phyloP scores from a whole-genome alignment of 129 eudicot species.

The Cynara cardunculus region DNA sequence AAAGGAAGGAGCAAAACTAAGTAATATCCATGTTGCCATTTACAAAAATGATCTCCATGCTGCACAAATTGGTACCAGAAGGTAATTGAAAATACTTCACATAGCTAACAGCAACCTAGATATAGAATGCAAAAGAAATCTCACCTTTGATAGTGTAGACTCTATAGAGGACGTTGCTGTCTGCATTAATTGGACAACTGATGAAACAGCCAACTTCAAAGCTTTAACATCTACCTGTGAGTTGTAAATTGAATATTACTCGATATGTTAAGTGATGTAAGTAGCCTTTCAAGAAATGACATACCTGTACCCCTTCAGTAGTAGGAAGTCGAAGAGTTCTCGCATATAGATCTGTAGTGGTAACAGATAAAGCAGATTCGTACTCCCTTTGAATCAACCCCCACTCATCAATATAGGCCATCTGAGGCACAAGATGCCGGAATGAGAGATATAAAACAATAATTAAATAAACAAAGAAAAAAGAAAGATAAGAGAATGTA shows the following conservation, averaged over 20 bases:
- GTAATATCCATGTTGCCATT: no score
- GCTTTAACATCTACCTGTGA: conserved; percentile 56
- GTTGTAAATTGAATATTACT: conserved; percentile 1
- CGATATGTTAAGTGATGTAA: background rate
- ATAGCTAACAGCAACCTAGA: background rate
- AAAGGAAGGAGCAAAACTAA: no score
- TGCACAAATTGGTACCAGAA: background rate
- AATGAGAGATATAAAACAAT: conserved; percentile 13
- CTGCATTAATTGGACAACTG: conserved; percentile 65
- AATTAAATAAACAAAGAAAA: background rate
- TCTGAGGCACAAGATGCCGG: conserved; percentile 31
- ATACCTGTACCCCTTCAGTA: conserved; percentile 68
- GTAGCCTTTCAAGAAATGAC: conserved; percentile 5
- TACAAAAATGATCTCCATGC: background rate
- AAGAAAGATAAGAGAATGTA: background rate
- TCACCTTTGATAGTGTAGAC: conserved; percentile 54
- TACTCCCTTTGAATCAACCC: conserved; percentile 55
- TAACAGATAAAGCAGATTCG: conserved; percentile 40
- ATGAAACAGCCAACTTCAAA: conserved; percentile 51
- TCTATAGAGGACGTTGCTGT: conserved; percentile 54
- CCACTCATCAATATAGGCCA: conserved; percentile 67
- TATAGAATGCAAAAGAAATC: conserved; percentile 14
- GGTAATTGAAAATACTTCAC: background rate
- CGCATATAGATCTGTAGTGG: conserved; percentile 58
- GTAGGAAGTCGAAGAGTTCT: conserved; percentile 74